Evolutionary conservation across 352 stramenopile genomes (phyloP).

Genomic region (Labyrinthula sp.): DNA sequence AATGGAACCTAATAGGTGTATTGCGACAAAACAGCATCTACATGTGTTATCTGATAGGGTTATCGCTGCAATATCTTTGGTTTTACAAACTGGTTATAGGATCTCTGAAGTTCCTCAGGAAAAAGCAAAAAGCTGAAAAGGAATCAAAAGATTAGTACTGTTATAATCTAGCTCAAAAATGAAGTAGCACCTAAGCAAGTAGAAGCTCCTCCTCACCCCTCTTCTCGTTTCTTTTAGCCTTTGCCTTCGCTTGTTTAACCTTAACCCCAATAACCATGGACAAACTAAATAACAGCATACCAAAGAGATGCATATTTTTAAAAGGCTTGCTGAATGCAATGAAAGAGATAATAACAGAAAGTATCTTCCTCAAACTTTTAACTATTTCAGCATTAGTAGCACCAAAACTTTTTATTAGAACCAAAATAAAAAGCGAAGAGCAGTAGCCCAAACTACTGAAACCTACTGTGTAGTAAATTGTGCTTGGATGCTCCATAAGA

Average conservation of each 20-base stretch:
- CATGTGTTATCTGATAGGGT: slow-evolving; percentile 14
- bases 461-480: slow-evolving; percentile 13
- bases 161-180: too few species aligned
- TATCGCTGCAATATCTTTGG: slow-evolving; percentile 25
- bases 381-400: slow-evolving; percentile 24
- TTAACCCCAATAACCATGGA: slow-evolving; percentile 25
- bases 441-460: slow-evolving; percentile 21
- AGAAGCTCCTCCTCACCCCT: too few species aligned
- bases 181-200: too few species aligned
- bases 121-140: too few species aligned
- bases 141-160: too few species aligned
- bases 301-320: slow-evolving; percentile 21
- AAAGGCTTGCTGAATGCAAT: slow-evolving; percentile 22
- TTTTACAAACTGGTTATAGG: slow-evolving; percentile 19
- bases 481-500: slow-evolving; percentile 7
- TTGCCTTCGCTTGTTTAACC: slow-evolving; percentile 19
- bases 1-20: slow-evolving; percentile 1
- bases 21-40: neutral
- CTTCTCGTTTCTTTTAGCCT: too few species aligned
- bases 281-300: slow-evolving; percentile 20
- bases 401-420: slow-evolving; percentile 27
- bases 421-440: slow-evolving; percentile 14
- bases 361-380: slow-evolving; percentile 23
- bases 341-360: slow-evolving; percentile 21
- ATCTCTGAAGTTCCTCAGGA: slow-evolving; percentile 16